Base-by-base conservation (phyloP, 1,284 basidiomycete genomes). In the Pseudozyma thailandica region DNA sequence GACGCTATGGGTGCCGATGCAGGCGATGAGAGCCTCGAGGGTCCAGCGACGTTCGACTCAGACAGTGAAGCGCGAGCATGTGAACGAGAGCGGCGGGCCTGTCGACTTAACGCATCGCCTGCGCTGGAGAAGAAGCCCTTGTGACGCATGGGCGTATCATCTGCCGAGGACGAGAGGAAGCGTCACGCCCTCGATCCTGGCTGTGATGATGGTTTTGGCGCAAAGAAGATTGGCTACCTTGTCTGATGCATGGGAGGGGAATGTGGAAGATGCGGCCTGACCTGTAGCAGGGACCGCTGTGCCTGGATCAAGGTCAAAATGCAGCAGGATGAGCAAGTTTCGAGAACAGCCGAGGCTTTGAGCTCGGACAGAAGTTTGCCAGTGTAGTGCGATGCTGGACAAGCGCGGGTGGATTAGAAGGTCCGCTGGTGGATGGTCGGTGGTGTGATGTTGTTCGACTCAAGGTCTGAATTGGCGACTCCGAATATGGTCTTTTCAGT, bases 101-200 rank as follows among this genome's bases (percentile, higher is more conserved):
- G 43, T 1, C 28, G 43, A 27, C 48, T 23, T 8, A 37, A 65
- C 44, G 63, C 63, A 52, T 70, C 59, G 20, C 37, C 48, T 37
- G 65, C 55, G 52, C 51, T 58, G 47, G 46, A 51, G 37, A 63
- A 41, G 41, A 63, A 33, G 49, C 59, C 30, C 65, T 62, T 70
- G 59, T 70, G 56, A 54, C 55, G 65, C 65, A 70, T 70, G 51
- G 39, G 54, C 44, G 51, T 50, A 48, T 57, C 65, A 70, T 70
- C 54, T 53, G 65, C 47, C 65, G 44, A 62, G 65, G 59, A 56
- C 50, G 35, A 59, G 56, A 59, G 56, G 42, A 35, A 28, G 43
- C 51, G 48, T 51, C 27, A 28, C 44, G 63, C 63, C 55, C 63
- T 58, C 45, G 26, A 37, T 50, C 48, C 47, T 27, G 55, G 62